Percentiles rank a stretch among this genome's conserved stretches.
Evolutionary conservation across 2,329 filamentous ascomycete species (phyloP).

Genomic region (Ophiostoma perfectum): DNA sequence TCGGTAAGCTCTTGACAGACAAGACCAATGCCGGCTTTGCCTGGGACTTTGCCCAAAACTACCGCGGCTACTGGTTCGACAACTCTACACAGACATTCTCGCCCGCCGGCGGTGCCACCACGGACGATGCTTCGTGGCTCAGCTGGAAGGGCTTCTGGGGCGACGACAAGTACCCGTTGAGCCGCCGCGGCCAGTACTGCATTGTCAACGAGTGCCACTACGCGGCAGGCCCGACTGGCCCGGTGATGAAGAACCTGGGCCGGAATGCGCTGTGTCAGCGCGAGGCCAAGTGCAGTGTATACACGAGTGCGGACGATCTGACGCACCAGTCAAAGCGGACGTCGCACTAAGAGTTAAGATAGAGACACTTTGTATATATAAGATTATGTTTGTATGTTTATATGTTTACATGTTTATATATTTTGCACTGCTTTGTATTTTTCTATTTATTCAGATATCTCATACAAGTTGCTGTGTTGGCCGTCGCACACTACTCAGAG

Average conservation of each 20-base stretch:
- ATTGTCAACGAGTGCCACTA: constrained; percentile 28
- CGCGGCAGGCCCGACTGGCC: constrained; percentile 28
- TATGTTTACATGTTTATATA: no score
- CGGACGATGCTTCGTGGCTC: constrained; percentile 26
- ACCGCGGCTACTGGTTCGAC: constrained; percentile 29
- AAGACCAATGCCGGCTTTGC: constrained; percentile 27
- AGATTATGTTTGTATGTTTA: not conserved
- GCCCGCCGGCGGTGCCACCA: constrained; percentile 18
- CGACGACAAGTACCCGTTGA: constrained; percentile 27
- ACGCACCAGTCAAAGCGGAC: constrained; percentile 22
- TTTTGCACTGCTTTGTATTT: no score
- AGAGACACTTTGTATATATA: not conserved
- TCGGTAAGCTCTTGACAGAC: constrained; percentile 26
- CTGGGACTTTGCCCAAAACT: constrained; percentile 29
- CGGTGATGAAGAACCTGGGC: constrained; percentile 28
- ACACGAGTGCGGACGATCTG: constrained; percentile 24
- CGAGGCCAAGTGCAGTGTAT: constrained; percentile 25
- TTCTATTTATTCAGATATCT: no score
- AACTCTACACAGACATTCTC: constrained; percentile 20
- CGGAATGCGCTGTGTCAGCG: constrained; percentile 27
- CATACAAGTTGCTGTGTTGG: no score
- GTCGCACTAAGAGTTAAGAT: not conserved
- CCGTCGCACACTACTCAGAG: no score
- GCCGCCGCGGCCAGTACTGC: constrained; percentile 27
- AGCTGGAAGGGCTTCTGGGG: constrained; percentile 28